phyloP scores from a whole-genome alignment of 305 asterid genomes.

The Galium porrigens region DNA sequence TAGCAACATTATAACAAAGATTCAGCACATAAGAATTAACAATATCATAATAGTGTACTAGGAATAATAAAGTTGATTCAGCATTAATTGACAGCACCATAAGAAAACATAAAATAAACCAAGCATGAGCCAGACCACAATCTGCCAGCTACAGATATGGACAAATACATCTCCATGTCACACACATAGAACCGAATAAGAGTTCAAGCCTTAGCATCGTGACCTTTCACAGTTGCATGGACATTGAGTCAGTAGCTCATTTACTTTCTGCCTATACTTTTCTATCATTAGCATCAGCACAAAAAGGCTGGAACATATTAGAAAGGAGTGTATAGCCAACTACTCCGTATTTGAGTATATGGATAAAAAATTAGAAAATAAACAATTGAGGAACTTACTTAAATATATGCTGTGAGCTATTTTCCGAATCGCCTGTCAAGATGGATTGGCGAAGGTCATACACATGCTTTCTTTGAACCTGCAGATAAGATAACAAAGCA shows the following conservation, averaged over 20 bases:
- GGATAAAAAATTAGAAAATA: conserved; percentile 14
- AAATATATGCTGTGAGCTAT: conserved; percentile 68
- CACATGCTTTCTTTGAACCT: conserved; percentile 96
- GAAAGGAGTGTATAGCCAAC: not conserved
- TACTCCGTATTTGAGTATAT: not conserved
- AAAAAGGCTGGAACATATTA: not conserved
- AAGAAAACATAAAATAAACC: not conserved
- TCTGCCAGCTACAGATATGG: not conserved
- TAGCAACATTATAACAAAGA: not conserved
- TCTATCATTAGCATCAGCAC: not conserved
- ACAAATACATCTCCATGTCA: not conserved
- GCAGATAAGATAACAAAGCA: conserved; percentile 18
- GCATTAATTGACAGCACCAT: not conserved
- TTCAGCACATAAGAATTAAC: conserved; percentile 3
- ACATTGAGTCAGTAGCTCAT: not conserved
- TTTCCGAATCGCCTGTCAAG: conserved; percentile 72
- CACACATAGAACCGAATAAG: not conserved
- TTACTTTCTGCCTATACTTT: not conserved
- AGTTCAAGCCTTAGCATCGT: not conserved
- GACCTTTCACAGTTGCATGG: not conserved
- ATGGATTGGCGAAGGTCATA: conserved; percentile 87
- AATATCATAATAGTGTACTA: not conserved
- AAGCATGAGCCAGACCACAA: not conserved
- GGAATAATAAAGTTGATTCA: not conserved
- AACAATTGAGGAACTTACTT: conserved; percentile 45